Evolutionary conservation across 2,329 filamentous ascomycete species (phyloP), one percentile per base, ranked within the genome.

Genomic region (Venturia aucupariae): DNA sequence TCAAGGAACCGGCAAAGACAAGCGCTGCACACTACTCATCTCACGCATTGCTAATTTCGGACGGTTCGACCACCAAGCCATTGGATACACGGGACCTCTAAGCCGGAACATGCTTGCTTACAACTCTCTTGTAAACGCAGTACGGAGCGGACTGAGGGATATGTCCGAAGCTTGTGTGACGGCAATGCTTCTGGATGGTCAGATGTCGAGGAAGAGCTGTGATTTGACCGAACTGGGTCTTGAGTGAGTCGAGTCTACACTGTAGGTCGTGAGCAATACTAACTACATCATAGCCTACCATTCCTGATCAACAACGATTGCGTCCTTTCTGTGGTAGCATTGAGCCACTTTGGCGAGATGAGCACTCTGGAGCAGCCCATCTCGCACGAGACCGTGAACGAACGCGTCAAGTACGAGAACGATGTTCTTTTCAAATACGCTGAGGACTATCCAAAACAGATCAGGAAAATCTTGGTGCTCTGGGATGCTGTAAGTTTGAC

Each of bases 21-120:
- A 90, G 73, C 81, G 84, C 39, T 88, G 88, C 71, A 86, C 92
- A 55, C 82, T 94, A 64, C 82, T 99, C 55, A 86, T 97, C 70
- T 94, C 92, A 69, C 88, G 94, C 46, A 88, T 92, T 67, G 90
- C 92, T 17, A 92, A 90, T 63, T 80, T 97, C 65, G 84, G 92
- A 62, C 90, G 89, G 71, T 81, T 97, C 67, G 85, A 87, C 39
- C 94, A 99, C 74, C 84, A 90, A 69, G 82, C 84, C 3, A 92
- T 93, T 69, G 94, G 94, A 38, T 99, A 97, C 76, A 97, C 93
- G 1, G 94, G 94, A 0, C 93, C 94, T 1, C 82, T 99, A 1
- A 96, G 92, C 80, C 88, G 94, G 75, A 92, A 93, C 69, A 81
- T 97, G 62, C 82, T 99, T 51, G 87, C 86, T 32, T 99, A 92